Evolutionary conservation across 1,139 yeast genomes (phyloP), one percentile per base, ranked within the genome.

Genomic region (Ashbya aceris): DNA sequence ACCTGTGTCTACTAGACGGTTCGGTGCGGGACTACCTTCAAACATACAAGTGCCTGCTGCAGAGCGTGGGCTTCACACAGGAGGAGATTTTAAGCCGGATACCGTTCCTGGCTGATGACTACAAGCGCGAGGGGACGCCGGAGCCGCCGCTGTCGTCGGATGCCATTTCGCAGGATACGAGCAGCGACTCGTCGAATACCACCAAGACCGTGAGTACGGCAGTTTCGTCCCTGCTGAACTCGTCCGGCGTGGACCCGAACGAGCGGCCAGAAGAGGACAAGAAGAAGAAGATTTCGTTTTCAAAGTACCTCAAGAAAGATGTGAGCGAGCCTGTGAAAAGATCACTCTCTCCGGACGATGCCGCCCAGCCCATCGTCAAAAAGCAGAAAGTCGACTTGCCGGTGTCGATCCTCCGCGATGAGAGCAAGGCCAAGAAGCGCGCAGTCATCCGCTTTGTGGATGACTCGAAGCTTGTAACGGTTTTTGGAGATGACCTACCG

Each of bases 401-500:
- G 28, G 45, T 42, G 33, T 53, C 60, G 9, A 55, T 57, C 8
- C 41, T 56, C 30, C 56, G 51, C 33, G 39, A 44, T 7, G 43
- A 46, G 8, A 40, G 34, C 26, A 46, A 44, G 35, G 27, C 39
- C 8, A 46, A 46, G 33, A 43, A 41, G 28, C 27, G 38, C 29
- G 31, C 42, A 9, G 45, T 40, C 12, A 54, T 58, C 13, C 53
- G 52, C 39, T 60, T 58, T 40, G 50, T 45, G 11, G 51, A 48
- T 27, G 63, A 59, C 40, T 38, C 53, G 2, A 45, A 51, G 23
- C 46, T 58, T 12, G 51, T 59, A 9, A 54, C 54, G 29, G 54
- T 60, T 2, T 60, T 52, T 44, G 65, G 65, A 42, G 62, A 59
- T 33, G 65, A 52, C 31, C 42, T 60, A 10, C 64, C 65, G 5